Conservation (phyloP, 176 grass and related monocot genomes). For the Juncus effusus region DNA sequence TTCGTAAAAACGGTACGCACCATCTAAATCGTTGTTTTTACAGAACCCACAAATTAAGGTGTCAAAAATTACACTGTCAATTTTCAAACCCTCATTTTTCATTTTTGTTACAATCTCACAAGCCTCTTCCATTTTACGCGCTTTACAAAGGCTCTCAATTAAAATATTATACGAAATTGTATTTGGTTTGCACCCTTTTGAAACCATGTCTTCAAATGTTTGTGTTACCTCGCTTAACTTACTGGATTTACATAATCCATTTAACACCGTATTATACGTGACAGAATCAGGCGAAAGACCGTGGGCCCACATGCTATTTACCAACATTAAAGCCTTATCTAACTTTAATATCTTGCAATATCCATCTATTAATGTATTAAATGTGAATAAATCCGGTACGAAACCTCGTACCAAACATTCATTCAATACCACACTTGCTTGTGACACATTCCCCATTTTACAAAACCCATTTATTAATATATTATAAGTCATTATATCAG, state of each 20-base stretch:
- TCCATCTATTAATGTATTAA: conserved; percentile 88
- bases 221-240: conserved; percentile 71
- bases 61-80: conserved; percentile 82
- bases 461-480: conserved; percentile 88
- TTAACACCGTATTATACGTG: conserved; percentile 87
- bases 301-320: conserved; percentile 84
- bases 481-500: conserved; percentile 83
- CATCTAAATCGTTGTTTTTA: conserved; percentile 68
- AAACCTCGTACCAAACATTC: conserved; percentile 76
- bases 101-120: conserved; percentile 65
- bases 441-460: conserved; percentile 92
- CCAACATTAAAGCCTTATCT: conserved; percentile 68
- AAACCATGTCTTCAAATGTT: conserved; percentile 66
- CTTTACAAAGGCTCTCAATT: conserved; percentile 74
- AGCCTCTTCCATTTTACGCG: conserved; percentile 58
- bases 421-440: conserved; percentile 73
- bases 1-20: conserved; percentile 62
- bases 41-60: conserved; percentile 84
- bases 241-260: conserved; percentile 84
- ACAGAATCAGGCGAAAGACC: conserved; percentile 58
- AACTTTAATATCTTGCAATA: conserved; percentile 82
- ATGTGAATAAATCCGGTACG: conserved; percentile 83
- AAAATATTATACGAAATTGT: conserved; percentile 84
- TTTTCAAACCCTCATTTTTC: conserved; percentile 69
- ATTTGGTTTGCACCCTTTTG: conserved; percentile 67